Evolutionary conservation across 192 early-diverging fungal species (phyloP).

Genomic region (Coemansia asiatica): DNA sequence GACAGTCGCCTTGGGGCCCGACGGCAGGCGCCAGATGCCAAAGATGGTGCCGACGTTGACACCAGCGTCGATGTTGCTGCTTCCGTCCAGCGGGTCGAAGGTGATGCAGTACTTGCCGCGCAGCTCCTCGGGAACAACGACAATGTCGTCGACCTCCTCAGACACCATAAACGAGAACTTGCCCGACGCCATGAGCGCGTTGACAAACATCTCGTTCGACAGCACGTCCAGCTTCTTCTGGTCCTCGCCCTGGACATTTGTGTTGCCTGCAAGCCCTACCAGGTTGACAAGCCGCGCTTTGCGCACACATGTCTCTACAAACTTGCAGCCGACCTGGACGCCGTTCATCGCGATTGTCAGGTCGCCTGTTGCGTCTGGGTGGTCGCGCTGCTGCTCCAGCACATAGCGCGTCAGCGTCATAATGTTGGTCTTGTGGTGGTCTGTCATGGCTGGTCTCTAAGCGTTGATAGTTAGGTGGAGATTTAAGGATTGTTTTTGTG

Average conservation of each 20-base stretch:
- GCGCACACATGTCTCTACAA: conserved; percentile 93
- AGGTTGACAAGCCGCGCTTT: conserved; percentile 96
- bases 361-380: conserved; percentile 89
- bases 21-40: conserved; percentile 86
- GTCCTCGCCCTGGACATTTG: conserved; percentile 92
- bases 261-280: conserved; percentile 84
- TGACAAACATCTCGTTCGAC: conserved; percentile 98
- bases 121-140: conserved; percentile 75
- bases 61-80: conserved; percentile 98
- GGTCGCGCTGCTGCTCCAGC: conserved; percentile 82
- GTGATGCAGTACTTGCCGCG: conserved; percentile 91
- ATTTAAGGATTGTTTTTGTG: too few species aligned
- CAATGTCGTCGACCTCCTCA: conserved; percentile 94
- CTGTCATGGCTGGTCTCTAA: conserved; percentile 35
- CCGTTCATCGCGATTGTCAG: conserved; percentile 86
- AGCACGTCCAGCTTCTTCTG: conserved; percentile 97
- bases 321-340: conserved; percentile 94
- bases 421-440: conserved; percentile 82
- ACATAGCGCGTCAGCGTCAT: conserved; percentile 93
- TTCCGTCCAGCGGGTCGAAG: conserved; percentile 97
- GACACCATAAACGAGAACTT: conserved; percentile 94
- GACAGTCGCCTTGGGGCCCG: conserved; percentile 54
- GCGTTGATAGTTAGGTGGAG: background rate
- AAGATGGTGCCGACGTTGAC: conserved; percentile 99
- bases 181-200: conserved; percentile 83